Evolutionary conservation across 805 yeast genomes (phyloP).

Genomic region (Kurtzmaniella fragi): DNA sequence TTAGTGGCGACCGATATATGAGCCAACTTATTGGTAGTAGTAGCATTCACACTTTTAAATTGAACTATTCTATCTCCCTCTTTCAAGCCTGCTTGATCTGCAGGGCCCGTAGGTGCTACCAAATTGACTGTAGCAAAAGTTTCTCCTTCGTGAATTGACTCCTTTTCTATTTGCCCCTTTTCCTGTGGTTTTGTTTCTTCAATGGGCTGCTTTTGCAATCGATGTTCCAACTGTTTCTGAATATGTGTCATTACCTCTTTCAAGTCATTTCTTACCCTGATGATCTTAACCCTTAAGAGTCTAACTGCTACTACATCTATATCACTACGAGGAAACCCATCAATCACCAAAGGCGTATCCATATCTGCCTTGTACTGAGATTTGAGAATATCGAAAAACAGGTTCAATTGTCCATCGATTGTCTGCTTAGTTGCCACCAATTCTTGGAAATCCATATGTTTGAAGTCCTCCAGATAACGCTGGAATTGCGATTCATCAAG

Average conservation of each 20-base stretch:
- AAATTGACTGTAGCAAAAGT: constrained; percentile 48
- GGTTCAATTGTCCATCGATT: constrained; percentile 21
- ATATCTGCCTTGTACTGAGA: constrained; percentile 48
- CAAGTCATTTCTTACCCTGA: constrained; percentile 68
- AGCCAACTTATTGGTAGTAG: constrained; percentile 49
- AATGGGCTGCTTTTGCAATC: neutral
- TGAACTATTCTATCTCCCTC: constrained; percentile 49
- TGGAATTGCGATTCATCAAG: constrained; percentile 18
- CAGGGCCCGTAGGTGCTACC: constrained; percentile 54
- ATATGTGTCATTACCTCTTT: constrained; percentile 42
- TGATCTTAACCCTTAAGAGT: constrained; percentile 55
- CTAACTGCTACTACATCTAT: constrained; percentile 71
- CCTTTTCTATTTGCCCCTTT: too few species aligned
- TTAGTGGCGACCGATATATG: constrained; percentile 42
- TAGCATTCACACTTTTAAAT: constrained; percentile 44
- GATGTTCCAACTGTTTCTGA: constrained; percentile 33
- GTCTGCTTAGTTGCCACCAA: constrained; percentile 10
- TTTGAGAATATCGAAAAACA: constrained; percentile 38
- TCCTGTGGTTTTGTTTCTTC: neutral
- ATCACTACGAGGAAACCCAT: constrained; percentile 85
- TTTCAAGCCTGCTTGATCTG: constrained; percentile 45
- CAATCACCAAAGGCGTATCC: constrained; percentile 58
- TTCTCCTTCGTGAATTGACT: neutral
- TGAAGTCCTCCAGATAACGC: constrained; percentile 15
- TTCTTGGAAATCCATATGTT: constrained; percentile 8